phyloP scores from a whole-genome alignment of 1,139 yeast species.

The Diutina pseudorugosa region DNA sequence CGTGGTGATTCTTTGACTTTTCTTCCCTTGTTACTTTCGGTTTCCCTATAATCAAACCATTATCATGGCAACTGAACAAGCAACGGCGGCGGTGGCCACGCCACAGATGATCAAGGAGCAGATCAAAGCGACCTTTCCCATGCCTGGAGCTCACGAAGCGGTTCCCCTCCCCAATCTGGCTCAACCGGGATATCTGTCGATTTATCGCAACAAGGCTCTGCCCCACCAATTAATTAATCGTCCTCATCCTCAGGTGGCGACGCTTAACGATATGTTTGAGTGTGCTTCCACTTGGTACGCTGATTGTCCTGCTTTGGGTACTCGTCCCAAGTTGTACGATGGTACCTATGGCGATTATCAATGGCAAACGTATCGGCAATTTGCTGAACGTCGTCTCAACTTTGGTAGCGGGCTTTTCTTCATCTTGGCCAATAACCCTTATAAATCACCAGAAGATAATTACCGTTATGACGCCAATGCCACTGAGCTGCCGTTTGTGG shows the following conservation, averaged over 20 bases:
- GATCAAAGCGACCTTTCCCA: neutral
- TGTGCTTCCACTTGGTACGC: slow-evolving; percentile 24
- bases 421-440: slow-evolving; percentile 28
- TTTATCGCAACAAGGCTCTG: slow-evolving; percentile 32
- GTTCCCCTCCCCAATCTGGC: slow-evolving; percentile 5
- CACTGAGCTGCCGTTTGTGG: slow-evolving; percentile 26
- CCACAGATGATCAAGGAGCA: neutral
- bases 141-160: neutral
- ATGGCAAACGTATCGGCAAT: slow-evolving; percentile 33
- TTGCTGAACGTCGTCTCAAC: slow-evolving; percentile 29
- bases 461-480: slow-evolving; percentile 22
- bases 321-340: slow-evolving; percentile 24
- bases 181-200: slow-evolving; percentile 38
- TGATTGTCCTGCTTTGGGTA: slow-evolving; percentile 38
- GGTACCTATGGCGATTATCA: slow-evolving; percentile 32
- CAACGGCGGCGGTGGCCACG: neutral
- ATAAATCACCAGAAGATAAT: slow-evolving; percentile 11
- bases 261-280: slow-evolving; percentile 38
- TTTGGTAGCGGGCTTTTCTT: slow-evolving; percentile 58
- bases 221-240: slow-evolving; percentile 25
- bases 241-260: slow-evolving; percentile 39
- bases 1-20: no score
- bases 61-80: neutral
- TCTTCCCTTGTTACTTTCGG: no score
- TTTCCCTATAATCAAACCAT: no score